phyloP scores from a whole-genome alignment of 148 eudicot genomes.

The Beta vulgaris region DNA sequence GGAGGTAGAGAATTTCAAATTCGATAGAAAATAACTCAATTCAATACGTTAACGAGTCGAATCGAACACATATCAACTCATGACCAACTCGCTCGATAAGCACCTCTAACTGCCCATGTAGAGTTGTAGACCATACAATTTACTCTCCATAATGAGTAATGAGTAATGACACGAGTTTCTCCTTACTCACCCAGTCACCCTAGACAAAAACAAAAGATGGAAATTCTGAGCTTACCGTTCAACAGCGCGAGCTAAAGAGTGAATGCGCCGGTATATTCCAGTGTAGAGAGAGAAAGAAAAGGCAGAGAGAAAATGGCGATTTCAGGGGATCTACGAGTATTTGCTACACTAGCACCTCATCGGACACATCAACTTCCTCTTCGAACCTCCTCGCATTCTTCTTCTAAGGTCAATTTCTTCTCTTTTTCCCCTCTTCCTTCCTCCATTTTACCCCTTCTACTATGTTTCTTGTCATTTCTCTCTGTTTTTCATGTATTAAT shows the following conservation, averaged over 20 bases:
- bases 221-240: background rate
- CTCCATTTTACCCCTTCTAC: background rate
- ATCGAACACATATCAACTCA: too few relatives aligned
- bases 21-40: too few relatives aligned
- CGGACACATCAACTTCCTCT: conserved; percentile 38
- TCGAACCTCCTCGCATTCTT: conserved; percentile 32
- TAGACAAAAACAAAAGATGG: too few relatives aligned
- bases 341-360: conserved; percentile 54
- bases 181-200: too few relatives aligned
- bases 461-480: background rate
- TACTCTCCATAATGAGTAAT: too few relatives aligned
- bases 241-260: background rate
- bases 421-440: background rate
- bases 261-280: background rate
- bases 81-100: too few relatives aligned
- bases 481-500: background rate
- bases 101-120: too few relatives aligned
- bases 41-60: too few relatives aligned
- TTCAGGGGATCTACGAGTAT: conserved; percentile 68
- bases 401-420: conserved; percentile 52
- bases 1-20: too few relatives aligned
- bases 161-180: too few relatives aligned
- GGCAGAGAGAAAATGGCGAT: conserved; percentile 52
- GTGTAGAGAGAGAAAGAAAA: background rate
- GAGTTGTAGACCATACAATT: too few relatives aligned